Evolutionary conservation across 192 early-diverging fungal species (phyloP).

Genomic region (Entomortierella beljakovae): DNA sequence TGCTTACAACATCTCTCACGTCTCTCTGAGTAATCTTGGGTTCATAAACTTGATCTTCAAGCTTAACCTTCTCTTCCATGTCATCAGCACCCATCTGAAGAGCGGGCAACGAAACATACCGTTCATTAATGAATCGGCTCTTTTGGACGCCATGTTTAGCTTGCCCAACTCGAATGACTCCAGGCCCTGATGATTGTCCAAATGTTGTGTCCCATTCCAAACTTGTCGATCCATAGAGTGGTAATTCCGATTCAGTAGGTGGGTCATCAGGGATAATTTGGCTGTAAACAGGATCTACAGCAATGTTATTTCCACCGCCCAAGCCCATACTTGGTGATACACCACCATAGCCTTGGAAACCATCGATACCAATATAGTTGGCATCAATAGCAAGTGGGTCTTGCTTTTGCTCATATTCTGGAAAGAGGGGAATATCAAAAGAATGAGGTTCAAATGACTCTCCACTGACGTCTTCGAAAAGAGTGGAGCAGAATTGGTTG

Average conservation of each 20-base stretch:
- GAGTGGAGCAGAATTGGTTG: constrained; percentile 41
- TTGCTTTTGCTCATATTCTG: constrained; percentile 40
- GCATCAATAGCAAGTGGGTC: constrained; percentile 4
- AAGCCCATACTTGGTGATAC: neutral
- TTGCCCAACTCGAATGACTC: constrained; percentile 1
- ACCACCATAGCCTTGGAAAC: neutral
- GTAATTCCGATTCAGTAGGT: neutral
- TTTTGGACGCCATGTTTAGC: constrained; percentile 11
- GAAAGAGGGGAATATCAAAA: constrained; percentile 29
- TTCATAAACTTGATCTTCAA: constrained; percentile 9
- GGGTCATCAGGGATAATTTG: constrained; percentile 15
- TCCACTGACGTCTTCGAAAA: constrained; percentile 47
- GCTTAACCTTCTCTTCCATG: constrained; percentile 12
- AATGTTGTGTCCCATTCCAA: constrained; percentile 6
- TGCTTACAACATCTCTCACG: neutral
- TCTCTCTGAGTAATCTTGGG: constrained; percentile 3
- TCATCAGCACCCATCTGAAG: constrained; percentile 9
- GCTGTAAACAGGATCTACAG: constrained; percentile 29
- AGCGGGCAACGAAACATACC: constrained; percentile 23
- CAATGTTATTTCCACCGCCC: neutral
- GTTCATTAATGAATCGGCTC: constrained; percentile 29
- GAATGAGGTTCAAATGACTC: constrained; percentile 35
- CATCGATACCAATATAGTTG: neutral
- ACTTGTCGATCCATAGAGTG: neutral
- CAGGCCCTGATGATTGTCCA: neutral